A percentile compares a stretch with the other conserved stretches of the same genome.
phyloP scores from a whole-genome alignment of 1,139 yeast genomes.

The Scheffersomyces insectosa region DNA sequence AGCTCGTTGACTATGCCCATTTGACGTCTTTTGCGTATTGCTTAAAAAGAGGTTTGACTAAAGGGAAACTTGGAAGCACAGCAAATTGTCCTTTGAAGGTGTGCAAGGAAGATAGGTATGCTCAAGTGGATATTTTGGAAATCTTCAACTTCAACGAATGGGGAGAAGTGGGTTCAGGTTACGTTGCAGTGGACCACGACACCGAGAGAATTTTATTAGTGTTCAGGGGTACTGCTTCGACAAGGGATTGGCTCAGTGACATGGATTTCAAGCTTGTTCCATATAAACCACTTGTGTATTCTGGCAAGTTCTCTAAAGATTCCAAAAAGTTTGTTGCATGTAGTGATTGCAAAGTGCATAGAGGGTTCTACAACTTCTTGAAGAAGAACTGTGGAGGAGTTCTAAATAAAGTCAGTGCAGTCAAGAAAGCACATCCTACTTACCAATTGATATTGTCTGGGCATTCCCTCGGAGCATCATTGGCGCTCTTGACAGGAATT shows the following conservation, averaged over 20 bases:
- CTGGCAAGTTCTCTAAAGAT: slow-evolving; percentile 5
- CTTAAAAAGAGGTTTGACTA: slow-evolving; percentile 28
- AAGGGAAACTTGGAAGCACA: slow-evolving; percentile 24
- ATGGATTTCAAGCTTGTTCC: slow-evolving; percentile 42
- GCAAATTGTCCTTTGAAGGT: slow-evolving; percentile 22
- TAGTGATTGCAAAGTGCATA: slow-evolving; percentile 55
- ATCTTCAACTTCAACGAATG: slow-evolving; percentile 41
- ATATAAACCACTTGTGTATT: slow-evolving; percentile 29
- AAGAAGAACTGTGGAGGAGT: slow-evolving; percentile 39
- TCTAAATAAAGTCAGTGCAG: slow-evolving; percentile 29
- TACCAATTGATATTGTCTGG: slow-evolving; percentile 59
- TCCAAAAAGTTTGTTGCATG: slow-evolving; percentile 30
- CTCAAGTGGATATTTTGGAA: slow-evolving; percentile 30
- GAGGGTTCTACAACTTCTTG: slow-evolving; percentile 53
- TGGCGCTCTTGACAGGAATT: slow-evolving; percentile 60
- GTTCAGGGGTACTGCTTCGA: slow-evolving; percentile 60
- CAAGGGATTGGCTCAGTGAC: slow-evolving; percentile 59
- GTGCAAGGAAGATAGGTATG: slow-evolving; percentile 21
- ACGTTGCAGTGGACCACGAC: slow-evolving; percentile 42
- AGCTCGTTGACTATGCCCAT: slow-evolving; percentile 34
- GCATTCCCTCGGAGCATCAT: slow-evolving; percentile 75
- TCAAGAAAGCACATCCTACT: slow-evolving; percentile 38
- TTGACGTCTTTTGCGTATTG: slow-evolving; percentile 43
- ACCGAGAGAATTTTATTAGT: slow-evolving; percentile 38
- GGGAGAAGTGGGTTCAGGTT: slow-evolving; percentile 55